Percentiles rank a stretch among this genome's conserved stretches.
These are phyloP conservation scores for Podaxis pistillaris DNA, from an alignment of 768 basidiomycete genomes.

Conservation along the genomic window DNA sequence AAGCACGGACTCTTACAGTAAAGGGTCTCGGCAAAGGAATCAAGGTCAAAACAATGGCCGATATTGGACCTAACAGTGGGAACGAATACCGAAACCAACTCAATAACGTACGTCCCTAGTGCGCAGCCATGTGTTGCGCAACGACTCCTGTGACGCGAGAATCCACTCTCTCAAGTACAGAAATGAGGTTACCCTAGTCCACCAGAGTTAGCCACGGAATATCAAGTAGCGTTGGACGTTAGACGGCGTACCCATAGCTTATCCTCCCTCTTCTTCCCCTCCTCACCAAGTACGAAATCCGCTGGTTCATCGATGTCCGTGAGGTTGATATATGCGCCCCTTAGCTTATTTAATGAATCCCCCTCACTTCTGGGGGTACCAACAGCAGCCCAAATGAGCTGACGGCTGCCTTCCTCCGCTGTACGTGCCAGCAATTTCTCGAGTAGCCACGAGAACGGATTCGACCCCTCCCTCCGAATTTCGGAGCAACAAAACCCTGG, in stretches of 20 bases:
- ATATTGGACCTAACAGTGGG: no score
- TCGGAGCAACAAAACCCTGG: slow-evolving; percentile 45
- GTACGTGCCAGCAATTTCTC: slow-evolving; percentile 31
- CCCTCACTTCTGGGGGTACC: slow-evolving; percentile 18
- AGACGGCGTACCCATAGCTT: slow-evolving; percentile 28
- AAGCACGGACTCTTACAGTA: no score
- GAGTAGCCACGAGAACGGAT: not conserved
- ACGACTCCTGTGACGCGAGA: not conserved
- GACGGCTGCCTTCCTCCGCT: slow-evolving; percentile 36
- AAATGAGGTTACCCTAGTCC: slow-evolving; percentile 5
- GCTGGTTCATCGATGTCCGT: slow-evolving; percentile 25
- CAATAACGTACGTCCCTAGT: no score
- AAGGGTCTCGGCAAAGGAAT: no score
- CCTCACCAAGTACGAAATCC: slow-evolving; percentile 26
- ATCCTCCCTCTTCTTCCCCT: slow-evolving; percentile 25
- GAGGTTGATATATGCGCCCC: slow-evolving; percentile 29
- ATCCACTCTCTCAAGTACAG: slow-evolving; percentile 5
- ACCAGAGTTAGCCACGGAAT: not conserved
- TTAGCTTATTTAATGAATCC: slow-evolving; percentile 11
- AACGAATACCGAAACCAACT: not conserved
- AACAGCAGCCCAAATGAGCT: slow-evolving; percentile 31
- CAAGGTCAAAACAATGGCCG: no score
- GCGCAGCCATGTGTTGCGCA: not conserved
- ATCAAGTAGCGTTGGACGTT: fast-evolving
- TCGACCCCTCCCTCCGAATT: slow-evolving; percentile 20